phyloP scores from a whole-genome alignment of 345 rosid species.

The Salix exigua region DNA sequence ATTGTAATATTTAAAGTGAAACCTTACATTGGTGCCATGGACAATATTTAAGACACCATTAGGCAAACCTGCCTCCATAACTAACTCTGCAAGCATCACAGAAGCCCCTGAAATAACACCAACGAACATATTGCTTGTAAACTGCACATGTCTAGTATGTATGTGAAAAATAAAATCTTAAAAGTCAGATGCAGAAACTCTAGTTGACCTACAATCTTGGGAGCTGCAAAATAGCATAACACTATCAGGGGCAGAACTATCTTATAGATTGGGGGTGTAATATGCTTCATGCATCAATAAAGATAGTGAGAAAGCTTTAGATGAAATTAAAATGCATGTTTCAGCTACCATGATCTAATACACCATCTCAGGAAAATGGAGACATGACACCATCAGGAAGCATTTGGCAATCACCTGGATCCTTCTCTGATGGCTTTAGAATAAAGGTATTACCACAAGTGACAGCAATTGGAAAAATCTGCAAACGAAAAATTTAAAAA shows the following conservation, averaged over 20 bases:
- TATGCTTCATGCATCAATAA: neutral
- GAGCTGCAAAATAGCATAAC: neutral
- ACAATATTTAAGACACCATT: constrained; percentile 50
- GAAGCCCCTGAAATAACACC: constrained; percentile 40
- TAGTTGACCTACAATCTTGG: no score
- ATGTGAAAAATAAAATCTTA: neutral
- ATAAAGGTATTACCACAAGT: constrained; percentile 54
- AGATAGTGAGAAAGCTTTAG: neutral
- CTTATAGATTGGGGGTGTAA: neutral
- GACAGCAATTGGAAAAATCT: constrained; percentile 51
- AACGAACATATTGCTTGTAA: neutral
- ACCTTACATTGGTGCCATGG: constrained; percentile 44
- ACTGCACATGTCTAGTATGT: neutral
- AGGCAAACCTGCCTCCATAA: constrained; percentile 54
- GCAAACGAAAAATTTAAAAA: constrained; percentile 6
- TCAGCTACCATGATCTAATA: neutral
- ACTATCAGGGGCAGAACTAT: neutral
- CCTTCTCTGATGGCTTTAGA: constrained; percentile 49
- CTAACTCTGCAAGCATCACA: constrained; percentile 46
- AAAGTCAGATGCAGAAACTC: neutral
- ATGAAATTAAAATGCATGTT: neutral
- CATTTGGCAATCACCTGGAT: constrained; percentile 38
- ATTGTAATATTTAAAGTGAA: neutral
- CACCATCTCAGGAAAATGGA: neutral
- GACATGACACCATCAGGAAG: neutral